Evolutionary conservation across 2,329 filamentous ascomycete species (phyloP), one percentile per base, ranked within the genome.

Genomic region (Lachnum nothofagi): DNA sequence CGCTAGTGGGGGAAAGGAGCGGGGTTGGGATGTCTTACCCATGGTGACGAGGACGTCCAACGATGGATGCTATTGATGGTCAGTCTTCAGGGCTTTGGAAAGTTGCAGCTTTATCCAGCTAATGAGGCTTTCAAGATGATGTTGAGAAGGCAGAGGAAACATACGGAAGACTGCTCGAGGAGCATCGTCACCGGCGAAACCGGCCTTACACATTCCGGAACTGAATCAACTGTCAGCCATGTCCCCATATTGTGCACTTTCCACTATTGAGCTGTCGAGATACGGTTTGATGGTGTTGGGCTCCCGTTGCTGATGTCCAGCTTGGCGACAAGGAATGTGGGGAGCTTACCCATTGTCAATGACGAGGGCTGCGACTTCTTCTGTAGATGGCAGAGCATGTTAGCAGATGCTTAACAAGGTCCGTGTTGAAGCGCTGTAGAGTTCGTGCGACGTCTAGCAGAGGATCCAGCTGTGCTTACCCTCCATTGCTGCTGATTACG

Each of bases 131-230:
- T 19, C 23, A 22, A 35, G 19, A 23, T 43, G 35, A 33, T 27
- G 42, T 31, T 42, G 59, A 61, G 60, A 63, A 62, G 61, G 57
- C 51, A 58, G 62, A 60, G 61, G 56, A 61, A 56, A 91, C 91
- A 95, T 87, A 97, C 91, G 93, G 85, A 98, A 98, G 73, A 98
- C 93, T 78, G 93, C 93, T 84, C 93, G 86, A 74, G 93, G 93
- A 78, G 93, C 93, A 87, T 98, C 93, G 72, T 98, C 93, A 90
- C 93, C 93, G 82, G 93, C 93, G 79, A 98, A 98, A 91, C 93
- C 93, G 86, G 93, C 93, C 83, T 98, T 98, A 82, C 93, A 98
- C 93, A 98, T 97, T 85, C 93, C 93, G 78, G 93, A 97, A 86
- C 91, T 97, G 74, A 59, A 68, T 29, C 49, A 49, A 44, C 40